phyloP scores from a whole-genome alignment of 176 grass and related monocot genomes.

The Oryza rufipogon region DNA sequence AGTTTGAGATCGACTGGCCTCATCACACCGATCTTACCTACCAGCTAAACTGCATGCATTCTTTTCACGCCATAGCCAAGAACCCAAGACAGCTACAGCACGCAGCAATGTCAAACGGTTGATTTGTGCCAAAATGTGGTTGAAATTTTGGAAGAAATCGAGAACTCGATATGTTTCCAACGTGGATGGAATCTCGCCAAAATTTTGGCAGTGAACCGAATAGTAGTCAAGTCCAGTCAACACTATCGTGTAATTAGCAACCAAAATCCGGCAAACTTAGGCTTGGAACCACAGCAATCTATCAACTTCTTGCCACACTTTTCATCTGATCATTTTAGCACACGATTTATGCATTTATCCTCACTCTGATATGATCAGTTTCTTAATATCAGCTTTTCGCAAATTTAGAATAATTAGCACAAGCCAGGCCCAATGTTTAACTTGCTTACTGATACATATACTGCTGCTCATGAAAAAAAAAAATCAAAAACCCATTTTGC shows the following conservation, averaged over 20 bases:
- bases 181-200: background rate
- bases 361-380: background rate
- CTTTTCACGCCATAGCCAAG: no score
- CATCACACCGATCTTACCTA: no score
- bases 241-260: background rate
- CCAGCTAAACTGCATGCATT: no score
- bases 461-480: background rate
- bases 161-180: background rate
- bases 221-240: background rate
- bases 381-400: background rate
- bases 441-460: background rate
- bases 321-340: background rate
- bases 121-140: background rate
- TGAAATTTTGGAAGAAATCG: background rate
- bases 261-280: background rate
- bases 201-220: background rate
- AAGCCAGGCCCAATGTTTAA: background rate
- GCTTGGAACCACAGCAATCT: background rate
- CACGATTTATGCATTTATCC: background rate
- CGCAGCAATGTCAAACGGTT: background rate
- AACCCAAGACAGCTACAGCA: background rate
- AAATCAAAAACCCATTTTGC: no score
- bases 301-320: background rate
- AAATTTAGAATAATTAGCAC: background rate
- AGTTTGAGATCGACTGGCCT: no score